Percentiles rank a stretch among this genome's conserved stretches.
These are phyloP conservation scores for Linnemannia schmuckeri DNA, from an alignment of 192 early-diverging fungal genomes.

Conservation along the genomic window DNA sequence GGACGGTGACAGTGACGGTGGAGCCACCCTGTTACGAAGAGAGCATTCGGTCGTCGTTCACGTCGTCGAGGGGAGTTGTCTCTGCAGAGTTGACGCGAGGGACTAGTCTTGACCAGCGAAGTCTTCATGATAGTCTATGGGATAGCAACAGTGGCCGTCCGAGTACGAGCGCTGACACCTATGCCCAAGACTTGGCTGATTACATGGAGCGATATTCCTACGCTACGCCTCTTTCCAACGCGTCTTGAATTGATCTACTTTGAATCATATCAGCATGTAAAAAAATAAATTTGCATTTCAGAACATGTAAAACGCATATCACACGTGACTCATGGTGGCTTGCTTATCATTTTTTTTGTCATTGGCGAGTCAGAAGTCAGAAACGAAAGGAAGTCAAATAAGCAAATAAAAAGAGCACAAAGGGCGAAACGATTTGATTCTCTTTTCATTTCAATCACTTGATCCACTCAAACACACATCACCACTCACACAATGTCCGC, in stretches of 20 bases:
- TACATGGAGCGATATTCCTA: conserved; percentile 5
- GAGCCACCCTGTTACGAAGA: conserved; percentile 25
- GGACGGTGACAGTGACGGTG: background rate
- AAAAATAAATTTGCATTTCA: background rate
- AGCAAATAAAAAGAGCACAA: background rate
- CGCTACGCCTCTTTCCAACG: background rate
- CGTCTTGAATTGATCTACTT: background rate
- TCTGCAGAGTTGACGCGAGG: background rate
- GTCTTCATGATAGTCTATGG: conserved; percentile 3
- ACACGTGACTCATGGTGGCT: conserved; percentile 29
- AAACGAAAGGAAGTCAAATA: background rate
- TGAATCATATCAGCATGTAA: background rate
- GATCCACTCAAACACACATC: background rate
- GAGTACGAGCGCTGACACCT: conserved; percentile 9
- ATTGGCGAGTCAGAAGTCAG: background rate
- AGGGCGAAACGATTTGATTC: background rate
- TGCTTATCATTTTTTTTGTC: background rate
- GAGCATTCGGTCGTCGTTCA: conserved; percentile 7
- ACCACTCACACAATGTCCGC: conserved; percentile 31
- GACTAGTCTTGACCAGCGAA: background rate
- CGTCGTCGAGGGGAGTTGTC: background rate
- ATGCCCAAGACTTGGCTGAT: conserved; percentile 8
- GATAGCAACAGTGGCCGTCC: background rate
- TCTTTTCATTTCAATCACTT: conserved; percentile 10
- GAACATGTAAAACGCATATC: too few species aligned